Base-by-base conservation (phyloP, 2,329 filamentous ascomycete species). In the Verticillium nubilum region DNA sequence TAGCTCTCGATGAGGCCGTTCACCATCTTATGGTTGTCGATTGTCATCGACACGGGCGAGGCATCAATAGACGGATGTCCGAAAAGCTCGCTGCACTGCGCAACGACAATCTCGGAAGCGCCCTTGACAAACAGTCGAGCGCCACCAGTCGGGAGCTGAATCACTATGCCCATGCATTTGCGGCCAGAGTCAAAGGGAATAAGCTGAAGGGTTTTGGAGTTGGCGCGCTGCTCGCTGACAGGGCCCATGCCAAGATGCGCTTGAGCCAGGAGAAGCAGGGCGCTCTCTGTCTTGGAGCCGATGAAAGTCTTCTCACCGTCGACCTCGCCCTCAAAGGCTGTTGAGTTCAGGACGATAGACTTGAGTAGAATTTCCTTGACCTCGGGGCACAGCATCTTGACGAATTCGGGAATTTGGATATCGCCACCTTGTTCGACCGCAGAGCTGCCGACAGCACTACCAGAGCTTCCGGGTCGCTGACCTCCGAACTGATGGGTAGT, bases 251-350 rank as follows among this genome's bases (percentile, higher is more conserved):
- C 86, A 5, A 92, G 78, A 67, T 88, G 78, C 56, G 87, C 83
- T 55, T 81, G 82, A 15, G 87, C 88, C 66, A 91, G 84, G 27
- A 86, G 83, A n/a, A 92, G 80, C 59, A 92, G 74, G 2, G 89
- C 88, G 4, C 88, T 89, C 70, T 92, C 89, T 0, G 89, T 92
- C 78, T 92, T 92, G 67, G 88, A 91, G 53, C 89, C 89, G 64
- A 92, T 87, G 61, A 89, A 92, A 1, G 83, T 84, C 64, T 79
- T 79, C 57, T 80, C 73, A 15, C 88, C 87, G 33, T 90, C 83
- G n/a, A 86, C 82, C 23, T 90, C 86, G 52, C 88, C 87, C 69
- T 92, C 88, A 61, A 92, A 92, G 0, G 89, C 89, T 0, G 89
- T 92, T 1, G 89, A 91, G 71, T 88, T 88, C 62, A 87, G 74